Base-by-base conservation (phyloP, 2,329 filamentous ascomycete genomes). In the Fusarium gaditjirri region DNA sequence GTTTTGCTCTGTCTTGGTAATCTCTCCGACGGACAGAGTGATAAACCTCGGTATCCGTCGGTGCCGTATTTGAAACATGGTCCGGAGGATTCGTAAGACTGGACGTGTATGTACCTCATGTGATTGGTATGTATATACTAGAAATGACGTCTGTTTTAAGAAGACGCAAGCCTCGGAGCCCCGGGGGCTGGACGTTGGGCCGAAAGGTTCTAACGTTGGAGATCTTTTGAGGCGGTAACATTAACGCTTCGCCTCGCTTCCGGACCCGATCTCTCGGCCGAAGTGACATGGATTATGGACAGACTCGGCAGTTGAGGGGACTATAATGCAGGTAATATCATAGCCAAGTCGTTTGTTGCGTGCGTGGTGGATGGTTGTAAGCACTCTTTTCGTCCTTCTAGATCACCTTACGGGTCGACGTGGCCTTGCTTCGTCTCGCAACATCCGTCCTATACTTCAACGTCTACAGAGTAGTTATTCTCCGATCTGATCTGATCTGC, bases 1-100 rank as follows among this genome's bases (percentile, higher is more conserved):
- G 19, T 52, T 33, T 67, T 39, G 27, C 39, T 50, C 63, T 42
- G n/a, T 33, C 35, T 67, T 61, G 41, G 64, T 67, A 61, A 46
- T 67, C 63, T 17, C 62, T 35, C 64, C 64, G 62, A 54, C 31
- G 54, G 46, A 14, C 19, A 67, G 33, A 38, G 21, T 12, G 10
- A 33, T 3, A 61, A n/a, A 3, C 46, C 56, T 60, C 35, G 53
- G 46, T 54, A 61, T 10, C 59, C 39, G 50, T 44, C 50, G 58
- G 50, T n/a, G 49, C 58, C 49, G 49, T 35, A 35, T 61, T 33
- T 25, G 42, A 33, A 46, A 49, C 21, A 27, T 25, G 36, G 21
- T 23, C 53, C 39, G 53, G 53, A n/a, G 29, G 27, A 33, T 33
- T 8, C 39, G 29, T 35, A 23, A 47, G 14, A 27, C 39, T 25